phyloP scores from a whole-genome alignment of 768 basidiomycete species.

The Pleurotus djamor region DNA sequence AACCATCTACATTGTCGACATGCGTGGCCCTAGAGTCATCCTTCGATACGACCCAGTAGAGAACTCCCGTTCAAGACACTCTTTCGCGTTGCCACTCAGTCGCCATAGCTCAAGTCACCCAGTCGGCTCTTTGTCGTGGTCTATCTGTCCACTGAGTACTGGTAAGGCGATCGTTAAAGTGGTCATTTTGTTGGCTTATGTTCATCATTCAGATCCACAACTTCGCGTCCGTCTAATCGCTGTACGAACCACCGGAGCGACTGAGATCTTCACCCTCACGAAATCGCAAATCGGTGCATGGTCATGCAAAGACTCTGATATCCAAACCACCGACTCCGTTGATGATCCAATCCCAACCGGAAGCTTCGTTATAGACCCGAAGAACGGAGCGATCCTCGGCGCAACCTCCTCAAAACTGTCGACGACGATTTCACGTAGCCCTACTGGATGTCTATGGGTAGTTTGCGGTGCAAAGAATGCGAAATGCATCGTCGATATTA shows the following conservation, averaged over 20 bases:
- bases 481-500: slow-evolving; percentile 52
- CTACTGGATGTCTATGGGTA: slow-evolving; percentile 35
- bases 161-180: slow-evolving; percentile 29
- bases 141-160: slow-evolving; percentile 52
- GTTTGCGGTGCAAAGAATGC: slow-evolving; percentile 59
- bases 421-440: slow-evolving; percentile 13
- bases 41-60: slow-evolving; percentile 40
- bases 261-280: slow-evolving; percentile 54
- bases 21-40: slow-evolving; percentile 72
- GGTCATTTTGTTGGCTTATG: neutral
- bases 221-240: slow-evolving; percentile 61
- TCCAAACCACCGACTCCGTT: slow-evolving; percentile 34
- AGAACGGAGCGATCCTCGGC: slow-evolving; percentile 34
- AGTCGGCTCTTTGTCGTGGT: slow-evolving; percentile 63
- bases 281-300: slow-evolving; percentile 29
- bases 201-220: slow-evolving; percentile 33
- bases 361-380: slow-evolving; percentile 53
- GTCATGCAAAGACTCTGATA: slow-evolving; percentile 33
- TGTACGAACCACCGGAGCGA: slow-evolving; percentile 52
- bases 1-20: slow-evolving; percentile 62
- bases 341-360: slow-evolving; percentile 43
- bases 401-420: neutral
- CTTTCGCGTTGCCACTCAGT: slow-evolving; percentile 25
- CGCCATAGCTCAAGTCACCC: slow-evolving; percentile 37
- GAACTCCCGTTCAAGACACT: slow-evolving; percentile 36